Evolutionary conservation across 2,329 filamentous ascomycete genomes (phyloP).

Genomic region (Pseudocercospora eumusae): DNA sequence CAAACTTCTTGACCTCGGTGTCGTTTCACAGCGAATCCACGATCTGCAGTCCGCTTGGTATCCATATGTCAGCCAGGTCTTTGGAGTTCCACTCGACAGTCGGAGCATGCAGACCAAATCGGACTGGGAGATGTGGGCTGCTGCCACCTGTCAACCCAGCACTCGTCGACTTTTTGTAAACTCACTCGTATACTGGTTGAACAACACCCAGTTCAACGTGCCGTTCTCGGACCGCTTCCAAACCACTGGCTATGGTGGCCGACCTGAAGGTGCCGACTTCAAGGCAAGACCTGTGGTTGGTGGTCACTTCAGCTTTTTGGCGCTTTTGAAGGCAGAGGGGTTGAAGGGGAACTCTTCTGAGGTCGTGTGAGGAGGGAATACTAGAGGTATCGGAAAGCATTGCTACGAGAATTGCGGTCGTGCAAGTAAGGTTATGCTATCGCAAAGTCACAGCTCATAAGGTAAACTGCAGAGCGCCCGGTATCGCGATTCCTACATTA

Average conservation of each 20-base stretch:
- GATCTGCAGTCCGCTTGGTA: constrained; percentile 38
- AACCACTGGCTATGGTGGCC: constrained; percentile 7
- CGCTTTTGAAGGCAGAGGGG: constrained; percentile 8
- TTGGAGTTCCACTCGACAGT: constrained; percentile 38
- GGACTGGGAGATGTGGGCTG: constrained; percentile 55
- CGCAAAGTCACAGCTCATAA: not conserved
- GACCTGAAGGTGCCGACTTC: constrained; percentile 5
- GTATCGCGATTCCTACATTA: not conserved
- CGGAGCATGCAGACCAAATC: constrained; percentile 36
- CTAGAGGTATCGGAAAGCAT: not conserved
- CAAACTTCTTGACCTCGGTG: constrained; percentile 30
- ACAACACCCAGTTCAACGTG: constrained; percentile 49
- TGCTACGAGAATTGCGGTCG: not conserved
- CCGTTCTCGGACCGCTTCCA: constrained; percentile 50
- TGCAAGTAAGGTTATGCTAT: not conserved
- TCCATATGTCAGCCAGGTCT: constrained; percentile 31
- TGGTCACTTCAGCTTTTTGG: constrained; percentile 16
- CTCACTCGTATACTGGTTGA: constrained; percentile 51
- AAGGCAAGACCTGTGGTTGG: constrained; percentile 20
- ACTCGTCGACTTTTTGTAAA: constrained; percentile 52
- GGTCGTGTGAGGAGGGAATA: not conserved
- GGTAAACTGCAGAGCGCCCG: not conserved
- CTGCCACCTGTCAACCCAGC: constrained; percentile 45
- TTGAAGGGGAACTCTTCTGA: not conserved
- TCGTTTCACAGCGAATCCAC: constrained; percentile 33